Percentiles rank a stretch among this genome's conserved stretches.
phyloP scores from a whole-genome alignment of 345 rosid species.

The Diplotaxis tenuifolia region DNA sequence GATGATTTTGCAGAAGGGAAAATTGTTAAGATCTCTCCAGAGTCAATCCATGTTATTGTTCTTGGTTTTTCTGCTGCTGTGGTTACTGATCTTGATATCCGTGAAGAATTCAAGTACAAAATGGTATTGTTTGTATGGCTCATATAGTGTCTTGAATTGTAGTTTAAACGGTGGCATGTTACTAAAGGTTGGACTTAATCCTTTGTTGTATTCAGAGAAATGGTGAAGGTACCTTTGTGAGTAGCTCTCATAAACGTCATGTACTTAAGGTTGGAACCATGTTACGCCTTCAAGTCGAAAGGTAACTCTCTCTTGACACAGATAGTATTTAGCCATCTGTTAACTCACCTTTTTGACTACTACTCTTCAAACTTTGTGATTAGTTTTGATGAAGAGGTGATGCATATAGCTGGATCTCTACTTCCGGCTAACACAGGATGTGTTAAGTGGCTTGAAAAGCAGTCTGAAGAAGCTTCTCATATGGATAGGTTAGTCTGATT shows the following conservation, averaged over 20 bases:
- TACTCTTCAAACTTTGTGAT: not conserved
- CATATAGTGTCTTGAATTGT: not conserved
- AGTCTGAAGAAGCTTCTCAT: constrained; percentile 31
- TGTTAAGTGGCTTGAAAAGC: constrained; percentile 55
- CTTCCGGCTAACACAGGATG: constrained; percentile 58
- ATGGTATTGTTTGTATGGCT: constrained; percentile 40
- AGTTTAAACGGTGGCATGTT: too few relatives aligned
- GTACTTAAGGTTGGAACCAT: constrained; percentile 64
- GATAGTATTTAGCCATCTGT: not conserved
- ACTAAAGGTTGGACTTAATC: too few relatives aligned
- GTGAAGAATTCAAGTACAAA: constrained; percentile 63
- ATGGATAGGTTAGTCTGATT: constrained; percentile 43
- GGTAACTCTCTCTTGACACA: constrained; percentile 46
- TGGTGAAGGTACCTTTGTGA: constrained; percentile 49
- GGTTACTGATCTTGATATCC: constrained; percentile 57
- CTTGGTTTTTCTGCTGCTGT: constrained; percentile 85
- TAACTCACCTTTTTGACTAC: not conserved
- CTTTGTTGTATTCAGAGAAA: constrained; percentile 42
- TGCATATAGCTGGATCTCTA: constrained; percentile 70
- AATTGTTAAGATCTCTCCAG: constrained; percentile 63
- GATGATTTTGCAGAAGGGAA: constrained; percentile 59
- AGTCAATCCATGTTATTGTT: constrained; percentile 69
- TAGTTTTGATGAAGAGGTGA: constrained; percentile 75
- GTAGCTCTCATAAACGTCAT: constrained; percentile 60
- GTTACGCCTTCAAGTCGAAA: constrained; percentile 70